phyloP scores from a whole-genome alignment of 2,329 filamentous ascomycete genomes.

The Penicillium sp. region DNA sequence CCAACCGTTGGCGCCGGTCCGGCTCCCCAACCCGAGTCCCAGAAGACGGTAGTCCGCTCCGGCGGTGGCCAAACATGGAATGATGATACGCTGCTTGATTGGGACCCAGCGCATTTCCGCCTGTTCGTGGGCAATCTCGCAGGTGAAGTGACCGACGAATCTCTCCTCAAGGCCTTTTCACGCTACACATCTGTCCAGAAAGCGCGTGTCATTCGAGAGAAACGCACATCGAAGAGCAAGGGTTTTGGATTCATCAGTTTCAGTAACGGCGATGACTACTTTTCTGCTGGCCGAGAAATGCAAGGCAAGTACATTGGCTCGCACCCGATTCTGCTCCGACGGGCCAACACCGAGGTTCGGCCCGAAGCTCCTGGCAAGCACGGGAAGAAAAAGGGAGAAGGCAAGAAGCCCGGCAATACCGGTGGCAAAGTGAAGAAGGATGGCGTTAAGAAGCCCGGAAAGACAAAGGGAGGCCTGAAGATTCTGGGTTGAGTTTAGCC shows the following conservation, averaged over 20 bases:
- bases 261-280: constrained; percentile 92
- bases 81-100: constrained; percentile 84
- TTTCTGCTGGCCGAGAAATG: constrained; percentile 96
- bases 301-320: constrained; percentile 99
- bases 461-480: constrained; percentile 49
- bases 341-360: constrained; percentile 90
- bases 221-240: constrained; percentile 93
- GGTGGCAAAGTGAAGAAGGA: constrained; percentile 46
- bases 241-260: constrained; percentile 98
- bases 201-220: constrained; percentile 90
- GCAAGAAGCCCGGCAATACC: constrained; percentile 31
- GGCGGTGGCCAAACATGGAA: constrained; percentile 94
- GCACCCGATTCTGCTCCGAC: constrained; percentile 84
- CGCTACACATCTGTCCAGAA: constrained; percentile 88
- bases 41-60: constrained; percentile 83
- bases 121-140: constrained; percentile 96
- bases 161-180: constrained; percentile 88
- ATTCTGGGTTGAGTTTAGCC: constrained; percentile 42
- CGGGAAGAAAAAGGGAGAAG: constrained; percentile 54
- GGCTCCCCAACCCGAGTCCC: constrained; percentile 47
- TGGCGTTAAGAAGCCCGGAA: constrained; percentile 48
- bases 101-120: constrained; percentile 92
- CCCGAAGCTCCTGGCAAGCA: constrained; percentile 68
- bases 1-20: constrained; percentile 44
- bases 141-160: constrained; percentile 96